Conservation (phyloP, 2,329 filamentous ascomycete genomes). For the Clarireedia hainanense region DNA sequence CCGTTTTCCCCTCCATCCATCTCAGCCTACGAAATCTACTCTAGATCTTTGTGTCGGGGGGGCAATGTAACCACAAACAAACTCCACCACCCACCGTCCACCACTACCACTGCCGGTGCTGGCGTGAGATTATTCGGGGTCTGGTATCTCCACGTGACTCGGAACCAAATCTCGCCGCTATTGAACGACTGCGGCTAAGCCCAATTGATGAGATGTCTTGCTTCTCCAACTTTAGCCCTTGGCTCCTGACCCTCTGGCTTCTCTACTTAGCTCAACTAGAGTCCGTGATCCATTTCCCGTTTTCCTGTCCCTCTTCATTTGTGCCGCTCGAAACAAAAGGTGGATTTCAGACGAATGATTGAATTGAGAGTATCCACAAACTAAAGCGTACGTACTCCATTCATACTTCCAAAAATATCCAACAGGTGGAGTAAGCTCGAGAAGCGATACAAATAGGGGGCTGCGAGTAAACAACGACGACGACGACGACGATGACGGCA, state of each 20-base stretch:
- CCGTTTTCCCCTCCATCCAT: neutral
- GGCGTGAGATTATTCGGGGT: neutral
- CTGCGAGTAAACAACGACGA: neutral
- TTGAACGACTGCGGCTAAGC: neutral
- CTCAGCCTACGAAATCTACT: no score
- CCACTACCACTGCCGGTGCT: neutral
- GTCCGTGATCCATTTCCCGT: neutral
- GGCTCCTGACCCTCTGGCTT: neutral
- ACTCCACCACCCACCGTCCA: neutral
- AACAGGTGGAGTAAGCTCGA: neutral
- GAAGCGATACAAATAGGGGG: neutral
- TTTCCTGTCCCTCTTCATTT: neutral
- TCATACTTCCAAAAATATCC: no score
- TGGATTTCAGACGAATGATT: no score
- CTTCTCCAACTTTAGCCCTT: neutral
- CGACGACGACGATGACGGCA: neutral
- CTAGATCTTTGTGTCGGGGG: no score
- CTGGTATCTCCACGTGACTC: neutral
- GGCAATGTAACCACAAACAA: neutral
- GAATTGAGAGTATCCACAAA: no score
- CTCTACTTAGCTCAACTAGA: neutral
- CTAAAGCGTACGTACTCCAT: no score
- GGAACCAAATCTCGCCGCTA: neutral
- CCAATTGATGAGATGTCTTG: neutral
- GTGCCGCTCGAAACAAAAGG: no score